Percentiles rank a stretch among this genome's conserved stretches.
These are phyloP conservation scores for Cystobasidium onofrii DNA, from an alignment of 768 basidiomycete species.

Conservation along the genomic window DNA sequence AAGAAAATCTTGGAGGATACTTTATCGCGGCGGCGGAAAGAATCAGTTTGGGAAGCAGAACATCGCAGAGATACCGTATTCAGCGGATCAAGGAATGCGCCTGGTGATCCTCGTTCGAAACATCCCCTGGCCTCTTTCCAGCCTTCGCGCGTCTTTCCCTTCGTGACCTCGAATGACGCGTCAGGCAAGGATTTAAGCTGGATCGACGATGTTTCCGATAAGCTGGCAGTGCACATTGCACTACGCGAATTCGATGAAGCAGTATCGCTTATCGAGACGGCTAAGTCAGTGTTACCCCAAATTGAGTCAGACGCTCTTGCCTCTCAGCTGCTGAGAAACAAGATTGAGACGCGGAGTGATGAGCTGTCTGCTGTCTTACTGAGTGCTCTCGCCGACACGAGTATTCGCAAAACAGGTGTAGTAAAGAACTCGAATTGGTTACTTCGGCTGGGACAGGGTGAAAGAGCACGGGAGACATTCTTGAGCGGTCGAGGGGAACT, in stretches of 20 bases:
- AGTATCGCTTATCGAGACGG: slow-evolving; percentile 70
- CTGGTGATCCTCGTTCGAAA: neutral
- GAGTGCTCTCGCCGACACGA: slow-evolving; percentile 56
- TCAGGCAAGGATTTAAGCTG: slow-evolving; percentile 74
- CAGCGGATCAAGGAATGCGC: neutral
- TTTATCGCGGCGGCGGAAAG: slow-evolving; percentile 75
- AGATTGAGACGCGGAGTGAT: slow-evolving; percentile 37
- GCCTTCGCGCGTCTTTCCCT: slow-evolving; percentile 31
- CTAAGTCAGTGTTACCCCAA: slow-evolving; percentile 48
- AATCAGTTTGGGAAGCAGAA: slow-evolving; percentile 59
- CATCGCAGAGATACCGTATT: slow-evolving; percentile 52
- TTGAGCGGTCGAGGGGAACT: slow-evolving; percentile 67
- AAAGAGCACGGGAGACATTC: slow-evolving; percentile 74
- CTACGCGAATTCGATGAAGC: slow-evolving; percentile 81
- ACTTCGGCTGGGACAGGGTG: slow-evolving; percentile 62
- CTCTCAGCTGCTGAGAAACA: slow-evolving; percentile 35
- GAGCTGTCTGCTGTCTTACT: slow-evolving; percentile 40
- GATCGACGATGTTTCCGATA: slow-evolving; percentile 83
- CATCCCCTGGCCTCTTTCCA: neutral
- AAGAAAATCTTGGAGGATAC: slow-evolving; percentile 89
- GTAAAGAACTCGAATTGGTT: slow-evolving; percentile 66
- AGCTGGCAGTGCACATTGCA: slow-evolving; percentile 82
- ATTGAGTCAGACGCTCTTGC: slow-evolving; percentile 36
- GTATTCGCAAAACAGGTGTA: slow-evolving; percentile 67
- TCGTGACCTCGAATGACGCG: slow-evolving; percentile 57